Evolutionary conservation across 1,284 basidiomycete genomes (phyloP).

Genomic region (Ustilago sp.): DNA sequence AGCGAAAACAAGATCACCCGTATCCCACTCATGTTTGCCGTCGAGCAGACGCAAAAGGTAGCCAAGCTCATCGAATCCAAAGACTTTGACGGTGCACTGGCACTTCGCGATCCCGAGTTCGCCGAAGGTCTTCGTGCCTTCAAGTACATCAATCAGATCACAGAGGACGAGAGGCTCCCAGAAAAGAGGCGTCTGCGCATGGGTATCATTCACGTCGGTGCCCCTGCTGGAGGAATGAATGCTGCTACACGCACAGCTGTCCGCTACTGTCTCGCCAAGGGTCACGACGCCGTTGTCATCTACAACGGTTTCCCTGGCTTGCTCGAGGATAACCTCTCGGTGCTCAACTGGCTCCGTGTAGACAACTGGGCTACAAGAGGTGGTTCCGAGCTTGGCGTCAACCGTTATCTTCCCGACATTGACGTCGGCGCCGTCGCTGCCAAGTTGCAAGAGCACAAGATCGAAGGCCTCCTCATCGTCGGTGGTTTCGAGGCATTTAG

Average conservation of each 20-base stretch:
- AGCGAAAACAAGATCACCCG: conserved; percentile 94
- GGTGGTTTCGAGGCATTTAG: conserved; percentile 96
- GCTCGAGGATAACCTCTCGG: conserved; percentile 85
- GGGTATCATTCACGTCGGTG: conserved; percentile 93
- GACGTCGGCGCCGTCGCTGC: conserved; percentile 85
- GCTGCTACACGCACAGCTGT: conserved; percentile 94
- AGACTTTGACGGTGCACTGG: conserved; percentile 88
- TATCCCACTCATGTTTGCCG: conserved; percentile 91
- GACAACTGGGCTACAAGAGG: conserved; percentile 96
- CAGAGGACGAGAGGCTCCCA: conserved; percentile 77
- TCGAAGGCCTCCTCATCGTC: conserved; percentile 88
- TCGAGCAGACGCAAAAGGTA: conserved; percentile 85
- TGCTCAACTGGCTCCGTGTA: conserved; percentile 94
- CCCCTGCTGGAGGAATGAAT: conserved; percentile 98
- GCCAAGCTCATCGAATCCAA: conserved; percentile 83
- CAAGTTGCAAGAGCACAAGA: conserved; percentile 86
- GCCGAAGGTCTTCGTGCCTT: conserved; percentile 87
- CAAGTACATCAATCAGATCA: conserved; percentile 69
- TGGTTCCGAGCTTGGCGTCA: conserved; percentile 98
- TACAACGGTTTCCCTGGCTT: conserved; percentile 96
- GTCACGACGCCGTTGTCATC: conserved; percentile 89
- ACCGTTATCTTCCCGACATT: conserved; percentile 84
- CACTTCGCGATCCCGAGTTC: conserved; percentile 91
- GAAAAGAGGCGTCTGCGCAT: conserved; percentile 76
- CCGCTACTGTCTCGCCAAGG: conserved; percentile 90